These are phyloP conservation scores for Chrysosporium keratinophilum DNA, from an alignment of 2,329 filamentous ascomycete species.

Conservation along the genomic window DNA sequence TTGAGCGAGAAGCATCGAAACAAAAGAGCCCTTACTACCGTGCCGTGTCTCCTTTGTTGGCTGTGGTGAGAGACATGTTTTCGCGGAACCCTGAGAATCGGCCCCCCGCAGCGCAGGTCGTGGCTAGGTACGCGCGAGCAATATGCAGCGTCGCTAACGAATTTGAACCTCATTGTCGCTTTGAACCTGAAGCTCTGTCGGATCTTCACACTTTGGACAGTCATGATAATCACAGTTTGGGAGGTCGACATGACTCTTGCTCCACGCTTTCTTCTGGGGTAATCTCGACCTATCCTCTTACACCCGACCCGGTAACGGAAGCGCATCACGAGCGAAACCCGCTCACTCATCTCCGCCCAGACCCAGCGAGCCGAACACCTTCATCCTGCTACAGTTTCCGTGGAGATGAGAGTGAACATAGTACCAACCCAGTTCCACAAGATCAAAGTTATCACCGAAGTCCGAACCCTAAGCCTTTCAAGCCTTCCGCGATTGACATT, in stretches of 20 bases:
- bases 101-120: constrained; percentile 26
- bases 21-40: constrained; percentile 31
- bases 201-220: background rate
- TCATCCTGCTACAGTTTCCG: constrained; percentile 10
- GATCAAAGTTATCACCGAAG: background rate
- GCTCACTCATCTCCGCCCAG: background rate
- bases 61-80: constrained; percentile 31
- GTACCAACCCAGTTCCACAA: background rate
- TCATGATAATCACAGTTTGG: background rate
- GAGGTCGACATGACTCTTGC: background rate
- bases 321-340: background rate
- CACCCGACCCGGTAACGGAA: background rate
- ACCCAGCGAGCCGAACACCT: background rate
- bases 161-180: constrained; percentile 7
- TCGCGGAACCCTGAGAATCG: constrained; percentile 26
- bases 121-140: constrained; percentile 20
- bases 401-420: background rate
- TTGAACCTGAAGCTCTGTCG: background rate
- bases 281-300: background rate
- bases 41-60: constrained; percentile 31
- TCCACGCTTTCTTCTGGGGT: constrained; percentile 7
- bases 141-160: constrained; percentile 16
- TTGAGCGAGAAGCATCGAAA: constrained; percentile 41
- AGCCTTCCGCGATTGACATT: background rate
- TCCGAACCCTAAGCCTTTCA: background rate